phyloP scores from a whole-genome alignment of 2,329 filamentous ascomycete genomes.

The Verticillium tricorpus region DNA sequence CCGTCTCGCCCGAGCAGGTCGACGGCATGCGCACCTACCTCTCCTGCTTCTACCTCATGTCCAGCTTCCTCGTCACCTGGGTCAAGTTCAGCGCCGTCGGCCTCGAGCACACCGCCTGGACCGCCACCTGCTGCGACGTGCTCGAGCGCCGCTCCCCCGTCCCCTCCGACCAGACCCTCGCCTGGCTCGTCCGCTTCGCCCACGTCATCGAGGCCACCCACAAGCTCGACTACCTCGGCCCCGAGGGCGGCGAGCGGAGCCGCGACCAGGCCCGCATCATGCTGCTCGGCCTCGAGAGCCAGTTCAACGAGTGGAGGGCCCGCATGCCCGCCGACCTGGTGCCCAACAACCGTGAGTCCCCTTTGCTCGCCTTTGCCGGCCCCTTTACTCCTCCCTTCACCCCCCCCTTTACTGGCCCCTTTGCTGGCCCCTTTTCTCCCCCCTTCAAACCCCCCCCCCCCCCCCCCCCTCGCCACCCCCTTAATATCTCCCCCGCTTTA shows the following conservation, averaged over 20 bases:
- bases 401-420: too few species aligned
- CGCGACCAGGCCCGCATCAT: conserved; percentile 34
- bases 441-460: too few species aligned
- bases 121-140: conserved; percentile 37
- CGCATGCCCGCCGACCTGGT: conserved; percentile 29
- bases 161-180: conserved; percentile 36
- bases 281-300: conserved; percentile 41
- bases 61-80: conserved; percentile 37
- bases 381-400: background rate
- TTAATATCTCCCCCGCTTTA: too few species aligned
- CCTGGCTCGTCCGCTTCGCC: conserved; percentile 37
- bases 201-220: conserved; percentile 34
- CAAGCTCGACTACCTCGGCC: conserved; percentile 21
- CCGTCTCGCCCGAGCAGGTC: conserved; percentile 25
- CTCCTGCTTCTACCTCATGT: conserved; percentile 36
- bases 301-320: conserved; percentile 36
- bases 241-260: conserved; percentile 17
- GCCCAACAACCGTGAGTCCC: conserved; percentile 17
- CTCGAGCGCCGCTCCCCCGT: conserved; percentile 31
- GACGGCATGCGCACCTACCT: conserved; percentile 42
- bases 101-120: conserved; percentile 35
- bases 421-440: background rate
- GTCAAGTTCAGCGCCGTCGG: conserved; percentile 23
- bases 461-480: background rate
- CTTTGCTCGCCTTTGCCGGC: too few species aligned